Evolutionary conservation across 2,329 filamentous ascomycete genomes (phyloP), one percentile per base, ranked within the genome.

Genomic region (Metarhizium sp.): DNA sequence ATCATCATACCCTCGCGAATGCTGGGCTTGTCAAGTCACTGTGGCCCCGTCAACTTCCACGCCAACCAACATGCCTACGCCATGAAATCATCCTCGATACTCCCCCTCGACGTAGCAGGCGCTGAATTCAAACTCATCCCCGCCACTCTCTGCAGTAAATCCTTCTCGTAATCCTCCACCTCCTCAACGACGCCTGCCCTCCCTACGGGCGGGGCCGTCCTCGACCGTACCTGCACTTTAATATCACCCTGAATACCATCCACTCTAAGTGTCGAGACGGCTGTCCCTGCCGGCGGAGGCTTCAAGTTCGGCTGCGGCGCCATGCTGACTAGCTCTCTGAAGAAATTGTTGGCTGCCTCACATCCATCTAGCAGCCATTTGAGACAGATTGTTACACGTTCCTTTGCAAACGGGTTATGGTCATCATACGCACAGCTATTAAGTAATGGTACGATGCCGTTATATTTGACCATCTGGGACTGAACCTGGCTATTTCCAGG

Each of bases 391-490:
- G 92, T 90, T 2, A 90, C 89, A 60, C 92, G 88, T 69, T 97
- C 92, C 64, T 92, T 90, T 59, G 95, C 92, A 67, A 92, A 96
- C 0, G 91, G 90, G 66, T 96, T 96, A 71, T 95, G 85, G 62
- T 92, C 90, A 66, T 97, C 92, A 67, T 94, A 94, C 36, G 85
- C 82, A 63, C 91, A 96, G 71, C 91, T 96, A 65, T 91, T 91
- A 16, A 96, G 80, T 20, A 97, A 79, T 0, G 89, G 86, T 61
- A 95, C 88, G 47, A 97, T 88, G 46, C 92, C 92, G 60, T 90
- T 88, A 63, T 92, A 83, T 51, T 85, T 81, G 48, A 95, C 82
- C 59, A 97, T 89, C 68, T 96, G 92, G 63, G 87, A 84, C 70
- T 97, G 92, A 0, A 96, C 92, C 8, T 84, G 81, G 1, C 86